Evolutionary conservation across 805 yeast species (phyloP).

Genomic region (Myxozyma monticola): DNA sequence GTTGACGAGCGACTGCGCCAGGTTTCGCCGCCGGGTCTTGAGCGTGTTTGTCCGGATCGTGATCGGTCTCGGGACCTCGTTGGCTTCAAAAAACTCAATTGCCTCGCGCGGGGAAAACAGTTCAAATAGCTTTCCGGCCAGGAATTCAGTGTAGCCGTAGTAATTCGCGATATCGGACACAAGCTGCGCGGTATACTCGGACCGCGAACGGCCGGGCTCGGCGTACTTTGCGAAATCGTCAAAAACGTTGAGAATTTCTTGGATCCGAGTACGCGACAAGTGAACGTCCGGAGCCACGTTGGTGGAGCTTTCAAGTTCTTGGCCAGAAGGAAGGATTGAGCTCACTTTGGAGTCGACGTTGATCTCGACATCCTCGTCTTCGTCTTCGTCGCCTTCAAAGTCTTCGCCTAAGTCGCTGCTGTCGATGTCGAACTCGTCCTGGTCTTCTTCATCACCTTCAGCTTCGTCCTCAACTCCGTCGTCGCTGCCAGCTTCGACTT

Average conservation of each 20-base stretch:
- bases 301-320: constrained; percentile 55
- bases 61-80: constrained; percentile 93
- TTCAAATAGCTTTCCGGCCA: constrained; percentile 92
- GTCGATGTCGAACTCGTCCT: constrained; percentile 26
- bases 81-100: constrained; percentile 96
- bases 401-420: constrained; percentile 28
- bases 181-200: constrained; percentile 76
- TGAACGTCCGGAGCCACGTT: constrained; percentile 71
- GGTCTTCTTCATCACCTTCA: constrained; percentile 44
- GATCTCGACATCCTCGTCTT: constrained; percentile 57
- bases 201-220: constrained; percentile 83
- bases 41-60: constrained; percentile 97
- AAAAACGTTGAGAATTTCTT: constrained; percentile 89
- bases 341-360: constrained; percentile 65
- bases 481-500: constrained; percentile 49
- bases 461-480: constrained; percentile 55
- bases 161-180: constrained; percentile 85
- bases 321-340: constrained; percentile 58
- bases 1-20: constrained; percentile 91
- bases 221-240: constrained; percentile 82
- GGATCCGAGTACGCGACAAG: constrained; percentile 85
- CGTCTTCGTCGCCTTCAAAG: constrained; percentile 46
- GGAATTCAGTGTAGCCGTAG: constrained; percentile 87
- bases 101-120: constrained; percentile 95
- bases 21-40: constrained; percentile 90